phyloP scores from a whole-genome alignment of 2,329 filamentous ascomycete species.

The Cercospora janseana region DNA sequence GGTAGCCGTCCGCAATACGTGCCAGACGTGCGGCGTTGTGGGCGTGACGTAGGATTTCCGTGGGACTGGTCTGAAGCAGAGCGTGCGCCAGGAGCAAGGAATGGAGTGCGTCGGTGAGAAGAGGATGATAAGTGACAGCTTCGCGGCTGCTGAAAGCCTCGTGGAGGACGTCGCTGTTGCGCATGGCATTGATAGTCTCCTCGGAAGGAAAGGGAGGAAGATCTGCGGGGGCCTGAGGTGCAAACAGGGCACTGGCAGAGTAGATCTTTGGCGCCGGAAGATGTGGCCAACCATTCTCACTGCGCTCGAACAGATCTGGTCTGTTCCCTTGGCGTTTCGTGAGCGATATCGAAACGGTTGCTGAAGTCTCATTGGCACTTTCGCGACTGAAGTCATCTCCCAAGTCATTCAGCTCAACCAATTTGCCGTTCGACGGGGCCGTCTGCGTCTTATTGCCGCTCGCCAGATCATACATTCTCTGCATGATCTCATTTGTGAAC shows the following conservation, averaged over 20 bases:
- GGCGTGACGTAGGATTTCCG: constrained; percentile 75
- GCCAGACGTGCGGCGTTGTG: constrained; percentile 76
- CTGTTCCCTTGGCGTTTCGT: constrained; percentile 42
- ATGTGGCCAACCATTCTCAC: constrained; percentile 45
- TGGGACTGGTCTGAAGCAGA: constrained; percentile 74
- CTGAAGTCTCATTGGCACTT: constrained; percentile 25
- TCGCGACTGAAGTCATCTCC: constrained; percentile 24
- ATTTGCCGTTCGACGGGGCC: constrained; percentile 31
- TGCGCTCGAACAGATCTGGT: constrained; percentile 33
- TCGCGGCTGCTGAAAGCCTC: constrained; percentile 53
- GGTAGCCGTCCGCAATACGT: constrained; percentile 74
- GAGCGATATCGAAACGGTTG: constrained; percentile 42
- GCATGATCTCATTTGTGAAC: constrained; percentile 56
- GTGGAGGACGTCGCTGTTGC: constrained; percentile 32
- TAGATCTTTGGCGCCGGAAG: constrained; percentile 53
- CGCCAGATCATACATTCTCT: constrained; percentile 58
- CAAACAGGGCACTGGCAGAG: constrained; percentile 66
- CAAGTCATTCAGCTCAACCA: constrained; percentile 32
- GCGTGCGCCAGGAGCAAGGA: constrained; percentile 73
- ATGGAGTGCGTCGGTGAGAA: constrained; percentile 76
- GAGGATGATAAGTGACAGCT: constrained; percentile 74
- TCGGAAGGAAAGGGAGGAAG: constrained; percentile 65
- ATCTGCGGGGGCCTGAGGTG: constrained; percentile 62
- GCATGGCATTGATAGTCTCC: constrained; percentile 28
- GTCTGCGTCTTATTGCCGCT: constrained; percentile 43